phyloP scores from a whole-genome alignment of 768 basidiomycete species.

The Boletus speciosus region DNA sequence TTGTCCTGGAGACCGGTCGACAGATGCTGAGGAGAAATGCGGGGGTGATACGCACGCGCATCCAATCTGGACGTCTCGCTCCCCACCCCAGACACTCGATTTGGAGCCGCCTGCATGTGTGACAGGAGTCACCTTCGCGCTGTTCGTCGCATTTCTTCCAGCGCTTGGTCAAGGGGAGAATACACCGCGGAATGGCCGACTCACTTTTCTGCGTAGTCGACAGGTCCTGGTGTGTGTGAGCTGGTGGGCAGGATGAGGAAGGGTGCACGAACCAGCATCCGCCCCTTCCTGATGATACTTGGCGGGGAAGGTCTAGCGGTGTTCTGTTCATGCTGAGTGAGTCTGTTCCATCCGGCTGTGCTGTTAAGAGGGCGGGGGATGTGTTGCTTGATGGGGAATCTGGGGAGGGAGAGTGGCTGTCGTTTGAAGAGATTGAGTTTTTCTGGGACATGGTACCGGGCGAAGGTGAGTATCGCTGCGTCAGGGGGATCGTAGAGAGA shows the following conservation, averaged over 20 bases:
- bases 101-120: slow-evolving; percentile 75
- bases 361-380: slow-evolving; percentile 41
- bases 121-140: slow-evolving; percentile 74
- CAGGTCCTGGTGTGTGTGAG: slow-evolving; percentile 60
- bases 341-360: slow-evolving; percentile 35
- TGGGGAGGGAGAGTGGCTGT: slow-evolving; percentile 47
- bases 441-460: slow-evolving; percentile 44
- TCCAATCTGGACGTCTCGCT: slow-evolving; percentile 82
- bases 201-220: slow-evolving; percentile 75
- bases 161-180: slow-evolving; percentile 4
- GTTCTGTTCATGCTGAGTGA: slow-evolving; percentile 33
- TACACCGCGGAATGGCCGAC: neutral
- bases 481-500: slow-evolving; percentile 21
- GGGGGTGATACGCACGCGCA: slow-evolving; percentile 54
- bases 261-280: slow-evolving; percentile 68
- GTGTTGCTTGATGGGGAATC: slow-evolving; percentile 41
- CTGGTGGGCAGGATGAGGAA: neutral
- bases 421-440: slow-evolving; percentile 47
- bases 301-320: slow-evolving; percentile 50
- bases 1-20: slow-evolving; percentile 58
- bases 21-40: slow-evolving; percentile 5
- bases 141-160: slow-evolving; percentile 85
- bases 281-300: slow-evolving; percentile 58
- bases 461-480: slow-evolving; percentile 15
- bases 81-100: slow-evolving; percentile 88